Evolutionary conservation across 2,329 filamentous ascomycete genomes (phyloP).

Genomic region (Myriosclerotinia scirpicola): DNA sequence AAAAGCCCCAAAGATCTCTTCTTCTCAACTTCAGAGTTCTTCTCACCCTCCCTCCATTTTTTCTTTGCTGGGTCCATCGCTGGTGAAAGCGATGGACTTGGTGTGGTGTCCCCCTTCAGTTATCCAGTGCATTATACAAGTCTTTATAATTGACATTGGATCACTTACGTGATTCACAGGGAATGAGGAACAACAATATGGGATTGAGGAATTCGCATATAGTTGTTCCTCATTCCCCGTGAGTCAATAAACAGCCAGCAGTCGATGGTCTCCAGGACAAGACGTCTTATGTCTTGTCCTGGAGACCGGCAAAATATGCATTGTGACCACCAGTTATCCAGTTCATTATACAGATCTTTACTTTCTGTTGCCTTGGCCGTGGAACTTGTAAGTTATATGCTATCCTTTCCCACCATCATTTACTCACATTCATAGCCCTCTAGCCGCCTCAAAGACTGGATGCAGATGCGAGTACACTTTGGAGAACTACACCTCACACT

Average conservation of each 20-base stretch:
- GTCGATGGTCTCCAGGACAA: no score
- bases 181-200: background rate
- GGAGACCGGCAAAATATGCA: no score
- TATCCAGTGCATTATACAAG: background rate
- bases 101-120: background rate
- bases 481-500: background rate
- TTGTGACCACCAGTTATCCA: background rate
- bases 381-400: background rate
- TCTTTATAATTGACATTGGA: background rate
- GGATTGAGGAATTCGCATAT: background rate
- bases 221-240: no score
- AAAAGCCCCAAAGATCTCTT: background rate
- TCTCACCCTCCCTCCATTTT: background rate
- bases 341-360: background rate
- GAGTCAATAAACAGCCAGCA: no score
- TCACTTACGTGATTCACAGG: background rate
- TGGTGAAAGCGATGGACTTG: background rate
- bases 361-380: background rate
- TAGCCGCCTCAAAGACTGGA: background rate
- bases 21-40: background rate
- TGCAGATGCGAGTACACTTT: background rate
- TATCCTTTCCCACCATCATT: background rate
- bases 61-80: background rate
- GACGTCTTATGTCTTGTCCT: no score
- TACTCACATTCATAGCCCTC: background rate